Percentiles rank a stretch among this genome's conserved stretches.
Conservation (phyloP, 176 grass and related monocot genomes). For the Canna indica region DNA sequence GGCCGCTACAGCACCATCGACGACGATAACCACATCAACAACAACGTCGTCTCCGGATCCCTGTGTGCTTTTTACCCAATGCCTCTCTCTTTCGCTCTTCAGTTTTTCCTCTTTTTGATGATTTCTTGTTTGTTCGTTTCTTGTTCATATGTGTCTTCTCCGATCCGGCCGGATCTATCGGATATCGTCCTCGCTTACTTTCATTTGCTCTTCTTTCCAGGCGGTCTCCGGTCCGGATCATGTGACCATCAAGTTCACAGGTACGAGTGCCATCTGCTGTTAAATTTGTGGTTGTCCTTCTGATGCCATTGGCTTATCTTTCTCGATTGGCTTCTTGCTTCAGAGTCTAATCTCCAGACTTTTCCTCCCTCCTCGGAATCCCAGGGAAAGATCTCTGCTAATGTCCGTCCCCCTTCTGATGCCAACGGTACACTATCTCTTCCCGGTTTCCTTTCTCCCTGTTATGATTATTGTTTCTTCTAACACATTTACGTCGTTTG, state of each 20-base stretch:
- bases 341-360: constrained; percentile 83
- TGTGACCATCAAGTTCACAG: constrained; percentile 57
- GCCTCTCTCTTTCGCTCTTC: background rate
- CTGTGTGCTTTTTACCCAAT: constrained; percentile 6
- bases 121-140: background rate
- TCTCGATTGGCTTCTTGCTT: constrained; percentile 3
- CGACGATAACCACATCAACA: constrained; percentile 34
- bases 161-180: constrained; percentile 2
- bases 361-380: constrained; percentile 64
- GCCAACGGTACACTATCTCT: constrained; percentile 68
- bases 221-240: constrained; percentile 59
- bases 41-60: constrained; percentile 52
- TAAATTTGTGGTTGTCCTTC: background rate
- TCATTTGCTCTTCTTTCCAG: constrained; percentile 20
- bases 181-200: background rate
- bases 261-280: background rate
- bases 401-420: constrained; percentile 84
- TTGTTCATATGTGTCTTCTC: background rate
- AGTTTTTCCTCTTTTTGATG: background rate
- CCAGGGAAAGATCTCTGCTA: constrained; percentile 79
- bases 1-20: constrained; percentile 78
- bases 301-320: background rate
- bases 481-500: background rate
- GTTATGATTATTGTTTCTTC: background rate
- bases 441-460: background rate